Evolutionary conservation across 2,329 filamentous ascomycete species (phyloP).

Genomic region (Rhinocladiella similis): DNA sequence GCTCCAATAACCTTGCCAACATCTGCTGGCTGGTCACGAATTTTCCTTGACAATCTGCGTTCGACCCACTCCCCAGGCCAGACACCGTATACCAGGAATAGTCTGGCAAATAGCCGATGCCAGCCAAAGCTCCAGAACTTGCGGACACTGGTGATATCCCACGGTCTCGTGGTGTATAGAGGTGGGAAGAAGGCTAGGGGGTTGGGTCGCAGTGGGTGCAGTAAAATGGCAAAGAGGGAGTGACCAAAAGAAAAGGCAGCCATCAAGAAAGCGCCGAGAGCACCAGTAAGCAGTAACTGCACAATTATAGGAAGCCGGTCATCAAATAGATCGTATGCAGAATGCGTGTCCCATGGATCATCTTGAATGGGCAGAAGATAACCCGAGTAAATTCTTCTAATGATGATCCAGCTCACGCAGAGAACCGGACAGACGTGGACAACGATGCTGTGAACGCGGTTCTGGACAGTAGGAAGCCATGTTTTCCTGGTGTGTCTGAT

Average conservation of each 20-base stretch:
- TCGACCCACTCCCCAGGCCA: conserved; percentile 48
- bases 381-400: conserved; percentile 36
- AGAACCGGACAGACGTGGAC: conserved; percentile 41
- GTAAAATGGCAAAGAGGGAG: conserved; percentile 42
- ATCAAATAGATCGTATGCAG: conserved; percentile 37
- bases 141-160: conserved; percentile 42
- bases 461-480: conserved; percentile 42
- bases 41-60: conserved; percentile 40
- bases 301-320: conserved; percentile 32
- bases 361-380: conserved; percentile 15
- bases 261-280: conserved; percentile 46
- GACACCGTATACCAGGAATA: conserved; percentile 48
- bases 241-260: conserved; percentile 45
- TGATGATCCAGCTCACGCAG: conserved; percentile 36
- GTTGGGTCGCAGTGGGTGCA: conserved; percentile 40
- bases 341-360: neutral
- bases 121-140: conserved; percentile 48
- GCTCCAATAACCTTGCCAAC: conserved; percentile 46
- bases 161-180: conserved; percentile 44
- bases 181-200: conserved; percentile 47
- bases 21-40: conserved; percentile 38
- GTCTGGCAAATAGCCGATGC: conserved; percentile 45
- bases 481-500: conserved; percentile 46
- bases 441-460: conserved; percentile 42
- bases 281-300: conserved; percentile 41